Base-by-base conservation (phyloP, 176 grass and related monocot species). In the Thinopyrum elongatum region DNA sequence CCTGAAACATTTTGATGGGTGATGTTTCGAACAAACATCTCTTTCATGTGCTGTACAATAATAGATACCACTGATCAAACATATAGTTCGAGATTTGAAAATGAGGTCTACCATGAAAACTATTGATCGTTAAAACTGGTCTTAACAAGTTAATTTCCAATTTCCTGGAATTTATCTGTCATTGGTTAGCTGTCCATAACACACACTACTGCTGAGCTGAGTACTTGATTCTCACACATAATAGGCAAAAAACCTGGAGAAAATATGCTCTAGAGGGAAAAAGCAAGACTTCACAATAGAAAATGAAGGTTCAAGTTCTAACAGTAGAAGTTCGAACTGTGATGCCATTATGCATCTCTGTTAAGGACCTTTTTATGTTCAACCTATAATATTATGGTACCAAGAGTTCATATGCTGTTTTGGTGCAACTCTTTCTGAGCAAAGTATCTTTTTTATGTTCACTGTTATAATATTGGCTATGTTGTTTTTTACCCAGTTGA, bases 401-500 rank as follows among this genome's bases (percentile, higher is more conserved):
- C 19, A 9, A 58, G 53, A 58, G 53, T 58, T 3, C 19, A 58
- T 22, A 19, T 58, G 53, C 53, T 58, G 53, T 58, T 58, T 19
- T 58, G 19, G 53, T 58, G 53, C 19, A 58, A 58, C 53, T 58
- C 53, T 58, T 58, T 9, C 53, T 58, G 53, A 22, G 53, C 53
- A 22, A 58, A 22, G 64, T 16, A 69, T 42, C 17, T 58, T 58
- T 70, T 72, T 23, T 61, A n/a, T 41, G 19, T 58, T 68, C 36
- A 46, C 29, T 34, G 22, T 51, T n/a, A 51, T 70, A 59, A 70
- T 78, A 12, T 42, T 68, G 39, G 33, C 14, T 5, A 2, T 66
- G 2, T 33, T 88, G 21, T 73, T 25, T 31, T 87, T 61, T 80
- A 23, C 19, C 57, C 72, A 86, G 81, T 25, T 94, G 35, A 82